A percentile compares a stretch with the other conserved stretches of the same genome.
phyloP scores from a whole-genome alignment of 495 filamentous ascomycete genomes.

The Penicillium samsonianum region DNA sequence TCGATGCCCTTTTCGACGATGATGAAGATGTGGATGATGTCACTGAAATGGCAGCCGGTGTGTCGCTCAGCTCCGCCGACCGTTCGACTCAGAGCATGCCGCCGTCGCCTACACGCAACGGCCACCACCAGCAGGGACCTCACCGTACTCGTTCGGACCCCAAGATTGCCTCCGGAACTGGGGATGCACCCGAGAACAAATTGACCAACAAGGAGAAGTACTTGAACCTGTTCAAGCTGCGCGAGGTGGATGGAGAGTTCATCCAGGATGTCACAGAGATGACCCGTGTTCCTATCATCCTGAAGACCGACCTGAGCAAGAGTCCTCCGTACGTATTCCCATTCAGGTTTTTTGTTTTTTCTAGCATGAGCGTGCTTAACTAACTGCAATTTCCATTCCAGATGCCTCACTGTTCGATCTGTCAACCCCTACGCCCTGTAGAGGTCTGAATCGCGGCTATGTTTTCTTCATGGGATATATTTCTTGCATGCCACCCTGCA shows the following conservation, averaged over 20 bases:
- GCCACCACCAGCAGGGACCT: constrained; percentile 67
- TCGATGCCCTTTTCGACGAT: constrained; percentile 87
- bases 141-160: constrained; percentile 91
- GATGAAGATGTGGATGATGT: constrained; percentile 90
- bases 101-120: constrained; percentile 81
- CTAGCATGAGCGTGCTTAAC: constrained; percentile 8
- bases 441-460: constrained; percentile 15
- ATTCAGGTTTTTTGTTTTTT: background rate
- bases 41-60: constrained; percentile 80
- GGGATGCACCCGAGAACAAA: constrained; percentile 70
- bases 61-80: constrained; percentile 72
- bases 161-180: constrained; percentile 74
- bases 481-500: constrained; percentile 36
- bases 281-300: constrained; percentile 91
- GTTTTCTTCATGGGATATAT: constrained; percentile 32
- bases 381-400: constrained; percentile 47
- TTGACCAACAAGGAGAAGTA: constrained; percentile 96
- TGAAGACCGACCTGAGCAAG: constrained; percentile 98
- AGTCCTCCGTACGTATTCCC: constrained; percentile 85
- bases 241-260: constrained; percentile 92
- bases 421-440: constrained; percentile 94
- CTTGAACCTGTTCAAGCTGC: constrained; percentile 79
- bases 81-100: constrained; percentile 96
- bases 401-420: constrained; percentile 95
- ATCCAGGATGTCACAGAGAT: constrained; percentile 98